A percentile compares a stretch with the other conserved stretches of the same genome.
Evolutionary conservation across 331 rosid species (phyloP).

Genomic region (Rhamnella rubrinervis): DNA sequence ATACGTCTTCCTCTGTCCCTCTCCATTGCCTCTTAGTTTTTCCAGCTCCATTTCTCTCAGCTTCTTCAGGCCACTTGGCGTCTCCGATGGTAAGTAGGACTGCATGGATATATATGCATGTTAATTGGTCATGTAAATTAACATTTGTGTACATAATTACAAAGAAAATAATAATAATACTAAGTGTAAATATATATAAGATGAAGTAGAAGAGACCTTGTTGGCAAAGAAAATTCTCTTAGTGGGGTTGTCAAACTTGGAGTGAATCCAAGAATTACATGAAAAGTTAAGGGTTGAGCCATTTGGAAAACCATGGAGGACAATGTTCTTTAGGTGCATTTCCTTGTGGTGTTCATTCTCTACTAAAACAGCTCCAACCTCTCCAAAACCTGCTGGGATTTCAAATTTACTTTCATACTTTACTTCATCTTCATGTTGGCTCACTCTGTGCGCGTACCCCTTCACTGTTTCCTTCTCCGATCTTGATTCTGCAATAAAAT

Average conservation of each 20-base stretch:
- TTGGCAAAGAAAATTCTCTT: conserved; percentile 51
- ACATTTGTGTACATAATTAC: not conserved
- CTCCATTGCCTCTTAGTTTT: conserved; percentile 48
- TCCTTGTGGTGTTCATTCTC: conserved; percentile 42
- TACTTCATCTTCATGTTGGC: conserved; percentile 11
- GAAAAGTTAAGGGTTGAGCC: conserved; percentile 29
- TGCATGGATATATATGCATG: conserved; percentile 1
- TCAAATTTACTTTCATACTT: conserved; percentile 30
- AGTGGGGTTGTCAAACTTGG: conserved; percentile 18
- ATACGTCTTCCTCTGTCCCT: conserved; percentile 37
- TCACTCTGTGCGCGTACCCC: conserved; percentile 7
- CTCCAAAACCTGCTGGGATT: conserved; percentile 35
- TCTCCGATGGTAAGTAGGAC: conserved; percentile 47
- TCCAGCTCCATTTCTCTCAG: conserved; percentile 43
- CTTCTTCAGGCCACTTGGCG: conserved; percentile 52
- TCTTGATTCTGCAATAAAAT: conserved; percentile 18
- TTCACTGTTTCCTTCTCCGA: conserved; percentile 33
- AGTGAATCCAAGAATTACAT: conserved; percentile 52
- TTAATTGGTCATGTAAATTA: not conserved
- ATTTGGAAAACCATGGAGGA: conserved; percentile 36
- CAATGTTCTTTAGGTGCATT: conserved; percentile 33
- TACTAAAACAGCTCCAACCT: conserved; percentile 44
- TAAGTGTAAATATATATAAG: not conserved
- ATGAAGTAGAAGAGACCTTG: conserved; percentile 28
- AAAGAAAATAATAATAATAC: not conserved